Evolutionary conservation across 2,329 filamentous ascomycete genomes (phyloP).

Genomic region (Trichoderma simmonsii): DNA sequence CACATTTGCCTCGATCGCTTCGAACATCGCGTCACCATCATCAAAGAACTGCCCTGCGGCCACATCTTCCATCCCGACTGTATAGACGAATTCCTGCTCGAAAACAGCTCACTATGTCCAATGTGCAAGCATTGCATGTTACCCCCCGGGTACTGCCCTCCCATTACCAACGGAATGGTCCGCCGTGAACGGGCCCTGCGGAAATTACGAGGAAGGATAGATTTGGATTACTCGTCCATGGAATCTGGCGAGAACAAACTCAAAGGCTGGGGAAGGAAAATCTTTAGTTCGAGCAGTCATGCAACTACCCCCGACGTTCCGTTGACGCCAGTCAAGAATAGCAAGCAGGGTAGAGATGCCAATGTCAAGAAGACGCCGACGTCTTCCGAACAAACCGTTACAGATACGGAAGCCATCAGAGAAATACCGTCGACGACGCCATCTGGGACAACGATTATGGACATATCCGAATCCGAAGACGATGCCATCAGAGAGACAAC

Average conservation of each 20-base stretch:
- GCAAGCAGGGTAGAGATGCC: constrained; percentile 2
- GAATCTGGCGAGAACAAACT: constrained; percentile 35
- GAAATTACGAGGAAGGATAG: constrained; percentile 53
- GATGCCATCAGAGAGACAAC: constrained; percentile 18
- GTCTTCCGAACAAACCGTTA: constrained; percentile 9
- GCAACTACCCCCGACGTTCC: constrained; percentile 25
- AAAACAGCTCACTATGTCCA: constrained; percentile 82
- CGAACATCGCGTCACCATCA: constrained; percentile 63
- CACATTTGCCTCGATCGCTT: constrained; percentile 89
- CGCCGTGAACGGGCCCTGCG: constrained; percentile 71
- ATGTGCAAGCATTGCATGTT: constrained; percentile 84
- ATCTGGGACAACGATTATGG: not conserved
- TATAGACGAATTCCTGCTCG: constrained; percentile 77
- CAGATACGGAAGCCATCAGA: constrained; percentile 7
- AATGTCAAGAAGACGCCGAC: not conserved
- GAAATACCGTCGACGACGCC: not conserved
- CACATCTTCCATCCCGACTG: constrained; percentile 94
- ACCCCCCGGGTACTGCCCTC: constrained; percentile 62
- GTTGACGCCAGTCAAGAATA: constrained; percentile 26
- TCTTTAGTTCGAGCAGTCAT: constrained; percentile 31
- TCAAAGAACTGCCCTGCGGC: constrained; percentile 82
- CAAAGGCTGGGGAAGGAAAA: constrained; percentile 35
- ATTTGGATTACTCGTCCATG: constrained; percentile 38
- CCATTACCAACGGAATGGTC: constrained; percentile 83
- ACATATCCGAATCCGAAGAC: not conserved